phyloP scores from a whole-genome alignment of 2,329 filamentous ascomycete genomes.

The Stagonosporopsis cucurbitacearum region DNA sequence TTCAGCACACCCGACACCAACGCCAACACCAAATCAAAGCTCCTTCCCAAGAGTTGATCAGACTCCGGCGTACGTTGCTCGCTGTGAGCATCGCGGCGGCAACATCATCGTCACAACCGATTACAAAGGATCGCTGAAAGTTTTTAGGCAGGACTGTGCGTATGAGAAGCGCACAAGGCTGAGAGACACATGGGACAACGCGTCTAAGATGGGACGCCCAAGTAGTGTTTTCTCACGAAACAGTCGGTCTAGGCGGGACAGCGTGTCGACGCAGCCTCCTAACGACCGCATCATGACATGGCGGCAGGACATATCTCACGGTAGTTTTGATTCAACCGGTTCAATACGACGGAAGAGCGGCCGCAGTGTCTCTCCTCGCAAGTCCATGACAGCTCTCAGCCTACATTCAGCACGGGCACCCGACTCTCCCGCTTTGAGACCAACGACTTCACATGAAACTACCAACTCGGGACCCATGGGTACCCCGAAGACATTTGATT shows the following conservation, averaged over 20 bases:
- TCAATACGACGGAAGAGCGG: constrained; percentile 29
- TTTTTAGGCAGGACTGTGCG: constrained; percentile 94
- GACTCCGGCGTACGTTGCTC: constrained; percentile 77
- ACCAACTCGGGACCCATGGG: constrained; percentile 21
- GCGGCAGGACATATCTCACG: constrained; percentile 72
- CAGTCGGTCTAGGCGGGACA: constrained; percentile 55
- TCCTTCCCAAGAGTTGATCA: constrained; percentile 60
- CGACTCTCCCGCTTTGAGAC: constrained; percentile 30
- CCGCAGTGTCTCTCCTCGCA: constrained; percentile 59
- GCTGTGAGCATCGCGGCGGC: constrained; percentile 77
- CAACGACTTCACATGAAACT: constrained; percentile 20
- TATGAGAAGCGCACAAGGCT: constrained; percentile 70
- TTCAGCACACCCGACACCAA: constrained; percentile 43
- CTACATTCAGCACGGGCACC: constrained; percentile 20
- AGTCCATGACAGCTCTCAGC: constrained; percentile 44
- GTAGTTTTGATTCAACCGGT: constrained; percentile 53
- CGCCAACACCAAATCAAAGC: constrained; percentile 44
- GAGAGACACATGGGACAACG: constrained; percentile 76
- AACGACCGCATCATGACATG: constrained; percentile 86
- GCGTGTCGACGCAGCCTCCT: constrained; percentile 56
- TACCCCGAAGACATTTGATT: constrained; percentile 31
- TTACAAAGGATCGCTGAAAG: constrained; percentile 85
- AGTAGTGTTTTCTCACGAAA: constrained; percentile 66
- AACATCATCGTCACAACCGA: constrained; percentile 94
- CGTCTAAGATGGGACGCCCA: constrained; percentile 58